Conservation (phyloP, 2,329 filamentous ascomycete genomes). For the Lasiodiplodia theobromae region DNA sequence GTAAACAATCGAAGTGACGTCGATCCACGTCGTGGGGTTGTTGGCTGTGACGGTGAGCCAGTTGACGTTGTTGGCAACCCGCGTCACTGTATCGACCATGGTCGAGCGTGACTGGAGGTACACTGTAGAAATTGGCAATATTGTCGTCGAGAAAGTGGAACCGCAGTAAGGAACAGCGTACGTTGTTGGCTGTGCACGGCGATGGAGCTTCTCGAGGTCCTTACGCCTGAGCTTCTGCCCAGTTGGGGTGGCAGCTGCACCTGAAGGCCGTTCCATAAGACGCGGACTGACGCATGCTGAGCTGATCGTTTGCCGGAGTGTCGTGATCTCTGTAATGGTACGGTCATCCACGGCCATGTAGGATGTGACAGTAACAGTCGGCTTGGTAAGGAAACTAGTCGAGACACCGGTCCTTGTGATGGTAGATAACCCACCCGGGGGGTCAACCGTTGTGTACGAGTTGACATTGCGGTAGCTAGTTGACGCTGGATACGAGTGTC, state of each 20-base stretch:
- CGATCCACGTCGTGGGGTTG: conserved; percentile 4
- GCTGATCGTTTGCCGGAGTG: conserved; percentile 2
- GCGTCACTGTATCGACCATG: conserved; percentile 18
- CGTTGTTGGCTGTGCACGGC: conserved; percentile 9
- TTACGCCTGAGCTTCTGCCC: conserved; percentile 1
- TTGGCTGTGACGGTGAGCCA: conserved; percentile 13
- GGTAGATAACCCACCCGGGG: background rate
- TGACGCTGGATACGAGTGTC: background rate
- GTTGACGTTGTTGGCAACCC: conserved; percentile 13
- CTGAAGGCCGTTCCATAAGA: background rate
- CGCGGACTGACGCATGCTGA: conserved; percentile 18
- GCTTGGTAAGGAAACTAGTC: conserved; percentile 15
- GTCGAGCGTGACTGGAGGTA: conserved; percentile 8
- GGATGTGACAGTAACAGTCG: conserved; percentile 9
- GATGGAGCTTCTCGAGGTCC: conserved; percentile 5
- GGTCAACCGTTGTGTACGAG: conserved; percentile 14
- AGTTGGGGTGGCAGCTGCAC: background rate
- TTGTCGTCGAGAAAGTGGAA: conserved; percentile 11
- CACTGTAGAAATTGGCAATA: conserved; percentile 15
- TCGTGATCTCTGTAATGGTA: conserved; percentile 12
- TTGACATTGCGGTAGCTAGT: conserved; percentile 15
- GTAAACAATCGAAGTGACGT: conserved; percentile 10
- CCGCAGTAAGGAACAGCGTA: conserved; percentile 23
- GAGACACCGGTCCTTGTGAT: conserved; percentile 1
- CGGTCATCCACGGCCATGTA: background rate